These are phyloP conservation scores for Phytophthora idaei DNA, from an alignment of 352 stramenopile species.

Conservation along the genomic window DNA sequence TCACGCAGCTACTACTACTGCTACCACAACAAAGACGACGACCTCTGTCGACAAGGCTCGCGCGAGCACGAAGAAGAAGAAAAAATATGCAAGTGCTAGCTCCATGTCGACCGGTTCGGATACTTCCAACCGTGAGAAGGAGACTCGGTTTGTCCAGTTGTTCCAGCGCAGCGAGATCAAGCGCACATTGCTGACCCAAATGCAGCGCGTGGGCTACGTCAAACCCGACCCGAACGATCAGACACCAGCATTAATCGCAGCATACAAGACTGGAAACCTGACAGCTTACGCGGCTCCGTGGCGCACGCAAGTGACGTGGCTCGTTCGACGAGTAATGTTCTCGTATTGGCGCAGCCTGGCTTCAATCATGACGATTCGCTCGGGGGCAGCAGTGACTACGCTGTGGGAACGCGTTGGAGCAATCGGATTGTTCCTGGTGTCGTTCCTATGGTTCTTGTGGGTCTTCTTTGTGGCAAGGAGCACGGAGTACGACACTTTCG, in stretches of 20 bases:
- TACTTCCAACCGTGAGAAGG: constrained; percentile 12
- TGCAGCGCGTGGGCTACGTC: constrained; percentile 30
- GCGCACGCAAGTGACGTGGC: constrained; percentile 24
- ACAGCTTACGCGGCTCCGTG: constrained; percentile 20
- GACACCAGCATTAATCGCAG: constrained; percentile 14
- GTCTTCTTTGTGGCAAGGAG: constrained; percentile 21
- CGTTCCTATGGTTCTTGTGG: constrained; percentile 30
- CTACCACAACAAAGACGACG: constrained; percentile 13
- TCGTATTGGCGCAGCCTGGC: constrained; percentile 31
- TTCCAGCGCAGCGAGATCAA: constrained; percentile 34
- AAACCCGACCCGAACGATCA: constrained; percentile 17
- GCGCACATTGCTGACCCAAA: constrained; percentile 21
- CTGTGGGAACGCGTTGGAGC: constrained; percentile 14
- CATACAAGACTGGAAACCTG: constrained; percentile 19
- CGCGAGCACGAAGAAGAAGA: constrained; percentile 29
- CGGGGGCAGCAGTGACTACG: constrained; percentile 3
- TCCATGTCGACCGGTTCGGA: constrained; percentile 12
- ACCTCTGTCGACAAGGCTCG: constrained; percentile 8
- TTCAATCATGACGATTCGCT: constrained; percentile 9
- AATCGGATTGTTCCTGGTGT: constrained; percentile 14
- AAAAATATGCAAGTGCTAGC: constrained; percentile 11
- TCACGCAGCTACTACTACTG: neutral
- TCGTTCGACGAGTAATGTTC: constrained; percentile 25
- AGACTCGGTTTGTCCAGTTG: constrained; percentile 28
- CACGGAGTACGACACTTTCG: constrained; percentile 34